Evolutionary conservation across 352 stramenopile species (phyloP), one percentile per base, ranked within the genome.

Genomic region (Phytophthora macrochlamydospora): DNA sequence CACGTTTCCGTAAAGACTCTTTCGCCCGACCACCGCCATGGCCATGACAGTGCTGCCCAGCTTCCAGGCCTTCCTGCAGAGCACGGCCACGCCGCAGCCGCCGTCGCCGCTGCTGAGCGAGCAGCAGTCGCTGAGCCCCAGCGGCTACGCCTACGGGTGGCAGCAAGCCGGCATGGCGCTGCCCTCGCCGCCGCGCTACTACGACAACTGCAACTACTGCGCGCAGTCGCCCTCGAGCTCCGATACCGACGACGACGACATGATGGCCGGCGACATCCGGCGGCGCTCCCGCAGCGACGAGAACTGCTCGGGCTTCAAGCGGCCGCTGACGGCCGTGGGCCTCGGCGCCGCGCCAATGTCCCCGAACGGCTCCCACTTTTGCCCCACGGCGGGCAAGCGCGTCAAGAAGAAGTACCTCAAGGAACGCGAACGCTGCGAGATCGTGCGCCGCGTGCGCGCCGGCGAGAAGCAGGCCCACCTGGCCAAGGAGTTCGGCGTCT

Each of bases 371-470:
- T 50, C 55, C 18, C 59, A 51, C 30, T 24, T 51, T 28, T 68
- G 59, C 54, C 35, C 45, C 32, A 65, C 59, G 18, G 52, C 35
- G 33, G 49, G 33, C 54, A 81, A 83, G 67, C 69, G 75, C 56
- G 61, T 57, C 13, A 86, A 89, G 75, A 89, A 89, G 71, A 89
- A 87, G 72, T 90, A 90, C 69, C 69, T 90, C 11, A 86, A 87
- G 67, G 81, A 90, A 53, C 64, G 60, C 40, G 77, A 90, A 59
- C 81, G 81, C 50, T 85, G 75, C 58, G 79, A 88, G 67, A 90
- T 90, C 55, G 75, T 90, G 64, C 77, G 75, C 31, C 78, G 81
- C 43, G 75, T 88, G 59, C 72, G 69, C n/a, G 70, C 65, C 7
- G 81, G 81, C 11, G 81, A 87, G 64, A 87, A 86, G 65, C 81